Percentiles rank a stretch among this genome's conserved stretches.
These are phyloP conservation scores for Microstroma glucosiphilum DNA, from an alignment of 1,284 basidiomycete genomes.

Conservation along the genomic window DNA sequence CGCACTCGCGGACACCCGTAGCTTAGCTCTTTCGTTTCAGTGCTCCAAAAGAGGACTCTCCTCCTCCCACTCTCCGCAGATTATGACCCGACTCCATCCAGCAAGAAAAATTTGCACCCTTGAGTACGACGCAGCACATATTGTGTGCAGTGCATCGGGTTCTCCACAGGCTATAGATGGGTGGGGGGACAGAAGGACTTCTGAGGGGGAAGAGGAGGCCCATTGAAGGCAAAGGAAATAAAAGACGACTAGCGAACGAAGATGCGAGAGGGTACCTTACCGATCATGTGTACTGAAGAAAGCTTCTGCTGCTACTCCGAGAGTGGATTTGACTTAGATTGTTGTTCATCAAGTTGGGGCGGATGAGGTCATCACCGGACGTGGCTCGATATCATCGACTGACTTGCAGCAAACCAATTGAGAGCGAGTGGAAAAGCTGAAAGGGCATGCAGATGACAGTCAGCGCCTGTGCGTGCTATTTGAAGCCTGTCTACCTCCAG, in stretches of 20 bases:
- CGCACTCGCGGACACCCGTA: constrained; percentile 36
- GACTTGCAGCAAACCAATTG: constrained; percentile 51
- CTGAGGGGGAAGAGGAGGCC: too few relatives aligned
- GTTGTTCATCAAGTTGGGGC: neutral
- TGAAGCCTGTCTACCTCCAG: neutral
- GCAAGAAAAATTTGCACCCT: too few relatives aligned
- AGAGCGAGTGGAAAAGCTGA: constrained; percentile 43
- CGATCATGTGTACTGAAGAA: neutral
- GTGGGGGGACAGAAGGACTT: too few relatives aligned
- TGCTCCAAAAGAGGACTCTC: neutral
- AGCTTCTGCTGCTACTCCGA: neutral
- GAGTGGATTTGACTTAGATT: neutral
- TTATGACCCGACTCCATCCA: too few relatives aligned
- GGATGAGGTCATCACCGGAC: neutral
- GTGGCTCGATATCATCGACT: constrained; percentile 18
- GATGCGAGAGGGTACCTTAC: neutral
- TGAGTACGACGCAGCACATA: too few relatives aligned
- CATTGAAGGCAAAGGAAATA: neutral
- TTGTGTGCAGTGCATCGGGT: too few relatives aligned
- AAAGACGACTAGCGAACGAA: constrained; percentile 1
- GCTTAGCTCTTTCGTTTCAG: constrained; percentile 20
- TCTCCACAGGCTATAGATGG: too few relatives aligned
- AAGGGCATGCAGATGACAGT: neutral
- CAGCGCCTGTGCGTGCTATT: neutral
- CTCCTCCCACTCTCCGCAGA: neutral